These are phyloP conservation scores for Aspergillus ustus DNA, from an alignment of 2,329 filamentous ascomycete species.

Conservation along the genomic window DNA sequence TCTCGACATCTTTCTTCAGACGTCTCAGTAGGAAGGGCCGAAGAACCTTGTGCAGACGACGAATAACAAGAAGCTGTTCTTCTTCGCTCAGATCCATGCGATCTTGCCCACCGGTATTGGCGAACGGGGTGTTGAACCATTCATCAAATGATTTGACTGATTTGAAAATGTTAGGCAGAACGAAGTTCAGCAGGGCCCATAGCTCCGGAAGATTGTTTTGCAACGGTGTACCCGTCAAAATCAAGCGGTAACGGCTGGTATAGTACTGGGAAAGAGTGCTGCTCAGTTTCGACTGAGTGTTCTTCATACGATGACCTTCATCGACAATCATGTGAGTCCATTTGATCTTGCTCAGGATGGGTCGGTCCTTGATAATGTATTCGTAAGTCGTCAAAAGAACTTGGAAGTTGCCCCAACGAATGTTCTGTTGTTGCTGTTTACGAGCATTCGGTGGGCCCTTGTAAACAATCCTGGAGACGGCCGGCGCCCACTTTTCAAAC, in stretches of 20 bases:
- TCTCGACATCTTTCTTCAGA: conserved; percentile 99
- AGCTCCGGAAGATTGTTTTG: conserved; percentile 96
- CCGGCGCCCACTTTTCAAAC: conserved; percentile 98
- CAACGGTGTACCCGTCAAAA: conserved; percentile 93
- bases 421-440: conserved; percentile 90
- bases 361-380: conserved; percentile 98
- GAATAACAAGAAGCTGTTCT: conserved; percentile 98
- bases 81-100: conserved; percentile 99
- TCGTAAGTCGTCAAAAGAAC: conserved; percentile 97
- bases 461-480: conserved; percentile 86
- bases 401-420: conserved; percentile 93
- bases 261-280: conserved; percentile 96
- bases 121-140: conserved; percentile 99
- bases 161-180: conserved; percentile 98
- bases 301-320: conserved; percentile 99
- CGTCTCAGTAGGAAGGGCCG: conserved; percentile 96
- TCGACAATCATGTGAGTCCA: conserved; percentile 99
- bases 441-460: conserved; percentile 89
- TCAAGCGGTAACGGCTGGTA: conserved; percentile 89
- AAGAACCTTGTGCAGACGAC: conserved; percentile 95
- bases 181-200: conserved; percentile 98
- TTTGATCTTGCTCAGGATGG: conserved; percentile 95
- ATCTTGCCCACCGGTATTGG: conserved; percentile 96
- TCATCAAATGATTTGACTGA: conserved; percentile 98
- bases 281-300: conserved; percentile 92